Conservation (phyloP, 106 monocot genomes). For the Acanthochlamys bracteata region DNA sequence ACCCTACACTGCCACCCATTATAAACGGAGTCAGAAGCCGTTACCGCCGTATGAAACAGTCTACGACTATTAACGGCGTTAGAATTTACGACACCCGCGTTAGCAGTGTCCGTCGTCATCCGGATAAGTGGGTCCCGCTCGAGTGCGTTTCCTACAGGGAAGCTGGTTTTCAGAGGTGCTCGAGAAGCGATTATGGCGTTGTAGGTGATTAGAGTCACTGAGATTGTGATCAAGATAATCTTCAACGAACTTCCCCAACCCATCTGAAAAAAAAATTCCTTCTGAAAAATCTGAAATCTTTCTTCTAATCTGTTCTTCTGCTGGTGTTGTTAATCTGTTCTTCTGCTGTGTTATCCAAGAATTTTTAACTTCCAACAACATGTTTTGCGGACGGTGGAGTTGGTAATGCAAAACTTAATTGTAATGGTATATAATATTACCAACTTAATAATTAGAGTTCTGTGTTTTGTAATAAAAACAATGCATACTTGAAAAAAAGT, state of each 20-base stretch:
- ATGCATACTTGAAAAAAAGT: too few species aligned
- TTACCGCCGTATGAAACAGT: slow-evolving; percentile 58
- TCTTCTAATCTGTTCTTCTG: too few species aligned
- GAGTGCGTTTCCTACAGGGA: slow-evolving; percentile 10
- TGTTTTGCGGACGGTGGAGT: too few species aligned
- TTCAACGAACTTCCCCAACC: slow-evolving; percentile 7
- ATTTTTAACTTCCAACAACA: too few species aligned
- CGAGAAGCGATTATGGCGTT: slow-evolving; percentile 40
- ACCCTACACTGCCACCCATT: slow-evolving; percentile 65
- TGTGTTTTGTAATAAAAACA: too few species aligned
- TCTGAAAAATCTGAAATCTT: too few species aligned
- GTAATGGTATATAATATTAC: too few species aligned
- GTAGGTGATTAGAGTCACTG: slow-evolving; percentile 64
- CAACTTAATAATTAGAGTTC: too few species aligned
- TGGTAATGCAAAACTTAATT: too few species aligned
- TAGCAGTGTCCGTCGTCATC: slow-evolving; percentile 1
- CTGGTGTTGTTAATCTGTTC: too few species aligned
- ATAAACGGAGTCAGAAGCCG: slow-evolving; percentile 50
- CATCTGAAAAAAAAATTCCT: not conserved
- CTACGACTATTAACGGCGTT: slow-evolving; percentile 1
- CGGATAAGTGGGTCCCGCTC: slow-evolving; percentile 11
- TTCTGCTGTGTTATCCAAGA: too few species aligned
- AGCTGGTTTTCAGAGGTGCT: slow-evolving; percentile 18
- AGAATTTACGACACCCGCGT: not conserved
- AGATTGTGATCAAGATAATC: slow-evolving; percentile 36